phyloP scores from a whole-genome alignment of 441 rosid species.

The Adansonia grandidieri region DNA sequence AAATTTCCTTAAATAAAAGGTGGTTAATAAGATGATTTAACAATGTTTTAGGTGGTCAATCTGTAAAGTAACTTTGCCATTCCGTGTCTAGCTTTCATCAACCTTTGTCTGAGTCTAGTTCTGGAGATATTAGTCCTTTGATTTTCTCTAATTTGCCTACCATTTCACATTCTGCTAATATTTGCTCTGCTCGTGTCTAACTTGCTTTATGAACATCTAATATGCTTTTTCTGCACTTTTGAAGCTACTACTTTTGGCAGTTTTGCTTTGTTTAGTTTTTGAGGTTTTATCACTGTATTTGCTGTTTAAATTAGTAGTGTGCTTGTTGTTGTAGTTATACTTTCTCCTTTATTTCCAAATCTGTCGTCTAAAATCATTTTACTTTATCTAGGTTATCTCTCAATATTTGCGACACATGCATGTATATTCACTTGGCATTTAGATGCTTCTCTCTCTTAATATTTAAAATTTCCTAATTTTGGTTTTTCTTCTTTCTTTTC shows the following conservation, averaged over 20 bases:
- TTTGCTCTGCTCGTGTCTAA: constrained; percentile 6
- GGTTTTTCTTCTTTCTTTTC: constrained; percentile 10
- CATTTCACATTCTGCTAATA: background rate
- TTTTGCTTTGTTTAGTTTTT: background rate
- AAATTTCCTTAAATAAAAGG: background rate
- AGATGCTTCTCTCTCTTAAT: background rate
- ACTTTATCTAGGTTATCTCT: background rate
- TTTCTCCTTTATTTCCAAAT: background rate
- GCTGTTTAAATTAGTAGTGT: background rate
- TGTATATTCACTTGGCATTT: constrained; percentile 1
- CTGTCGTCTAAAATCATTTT: background rate
- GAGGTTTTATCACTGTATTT: constrained; percentile 18
- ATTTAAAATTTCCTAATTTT: constrained; percentile 21
- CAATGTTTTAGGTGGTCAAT: background rate
- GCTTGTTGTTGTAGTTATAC: background rate
- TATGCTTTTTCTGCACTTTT: background rate
- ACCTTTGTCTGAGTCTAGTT: background rate
- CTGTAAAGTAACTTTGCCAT: background rate
- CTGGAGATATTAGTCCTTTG: background rate
- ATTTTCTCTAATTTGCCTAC: background rate
- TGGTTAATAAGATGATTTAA: background rate
- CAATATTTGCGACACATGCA: background rate
- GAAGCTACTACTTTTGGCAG: background rate
- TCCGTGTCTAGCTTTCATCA: background rate
- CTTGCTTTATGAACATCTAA: background rate